phyloP scores from a whole-genome alignment of 352 stramenopile species.

The Globisporangium splendens region DNA sequence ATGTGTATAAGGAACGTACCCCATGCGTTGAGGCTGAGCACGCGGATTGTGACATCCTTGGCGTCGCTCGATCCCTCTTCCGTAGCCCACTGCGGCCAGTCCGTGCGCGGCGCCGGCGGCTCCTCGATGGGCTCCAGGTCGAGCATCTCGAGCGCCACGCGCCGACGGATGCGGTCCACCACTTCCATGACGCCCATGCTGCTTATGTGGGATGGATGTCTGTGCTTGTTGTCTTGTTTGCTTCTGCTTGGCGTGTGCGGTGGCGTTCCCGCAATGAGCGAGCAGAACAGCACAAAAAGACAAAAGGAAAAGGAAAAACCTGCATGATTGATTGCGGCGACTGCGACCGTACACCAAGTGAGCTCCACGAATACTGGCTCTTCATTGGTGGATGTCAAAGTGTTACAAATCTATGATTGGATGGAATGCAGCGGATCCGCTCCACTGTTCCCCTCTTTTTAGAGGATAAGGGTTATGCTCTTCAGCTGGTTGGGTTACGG shows the following conservation, averaged over 20 bases:
- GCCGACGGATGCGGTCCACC: slow-evolving; percentile 42
- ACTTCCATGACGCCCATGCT: slow-evolving; percentile 31
- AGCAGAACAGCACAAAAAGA: too few species aligned
- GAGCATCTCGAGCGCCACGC: slow-evolving; percentile 55
- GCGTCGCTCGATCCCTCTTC: slow-evolving; percentile 5
- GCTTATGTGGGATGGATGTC: background rate
- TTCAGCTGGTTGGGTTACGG: background rate
- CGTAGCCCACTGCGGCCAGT: slow-evolving; percentile 28
- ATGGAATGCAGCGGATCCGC: slow-evolving; percentile 6
- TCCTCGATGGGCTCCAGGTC: slow-evolving; percentile 50
- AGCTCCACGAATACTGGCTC: background rate
- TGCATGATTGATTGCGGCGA: too few species aligned
- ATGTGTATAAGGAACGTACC: slow-evolving; percentile 25
- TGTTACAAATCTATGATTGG: background rate
- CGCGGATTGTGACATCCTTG: slow-evolving; percentile 35
- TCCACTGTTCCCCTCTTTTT: background rate
- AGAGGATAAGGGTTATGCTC: background rate
- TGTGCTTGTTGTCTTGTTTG: too few species aligned
- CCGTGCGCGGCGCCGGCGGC: slow-evolving; percentile 30
- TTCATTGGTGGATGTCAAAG: too few species aligned
- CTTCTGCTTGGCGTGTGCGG: too few species aligned
- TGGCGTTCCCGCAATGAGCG: too few species aligned
- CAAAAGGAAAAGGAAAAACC: too few species aligned
- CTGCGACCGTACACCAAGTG: background rate
- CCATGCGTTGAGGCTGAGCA: slow-evolving; percentile 79